phyloP scores from a whole-genome alignment of 169 alveolate genomes.

The Plasmodium inui region DNA sequence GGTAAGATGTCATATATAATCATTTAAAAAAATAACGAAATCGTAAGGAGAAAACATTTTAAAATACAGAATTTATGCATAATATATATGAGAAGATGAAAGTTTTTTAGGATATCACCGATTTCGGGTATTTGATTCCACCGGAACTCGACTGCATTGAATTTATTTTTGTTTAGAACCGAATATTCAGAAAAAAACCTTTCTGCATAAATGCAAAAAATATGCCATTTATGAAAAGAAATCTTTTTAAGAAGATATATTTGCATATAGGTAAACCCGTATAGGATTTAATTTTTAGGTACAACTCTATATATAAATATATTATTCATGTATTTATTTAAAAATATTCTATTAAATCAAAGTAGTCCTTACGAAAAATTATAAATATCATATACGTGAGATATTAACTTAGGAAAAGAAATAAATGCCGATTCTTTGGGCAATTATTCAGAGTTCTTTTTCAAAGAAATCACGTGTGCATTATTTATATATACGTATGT shows the following conservation, averaged over 20 bases:
- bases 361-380: background rate
- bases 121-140: background rate
- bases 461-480: background rate
- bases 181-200: background rate
- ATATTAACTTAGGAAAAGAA: too few species aligned
- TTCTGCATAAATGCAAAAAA: background rate
- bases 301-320: background rate
- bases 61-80: background rate
- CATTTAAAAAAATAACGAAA: background rate
- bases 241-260: background rate
- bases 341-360: background rate
- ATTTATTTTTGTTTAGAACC: background rate
- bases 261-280: background rate
- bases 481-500: background rate
- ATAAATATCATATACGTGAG: background rate
- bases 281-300: background rate
- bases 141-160: background rate
- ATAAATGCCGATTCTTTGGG: background rate
- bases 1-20: background rate
- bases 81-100: background rate
- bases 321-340: background rate
- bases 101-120: background rate
- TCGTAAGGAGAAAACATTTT: background rate
- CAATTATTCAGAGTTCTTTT: too few species aligned
- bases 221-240: background rate